Base-by-base conservation (phyloP, 306 rosid genomes). In the Cicer chorassanicum region DNA sequence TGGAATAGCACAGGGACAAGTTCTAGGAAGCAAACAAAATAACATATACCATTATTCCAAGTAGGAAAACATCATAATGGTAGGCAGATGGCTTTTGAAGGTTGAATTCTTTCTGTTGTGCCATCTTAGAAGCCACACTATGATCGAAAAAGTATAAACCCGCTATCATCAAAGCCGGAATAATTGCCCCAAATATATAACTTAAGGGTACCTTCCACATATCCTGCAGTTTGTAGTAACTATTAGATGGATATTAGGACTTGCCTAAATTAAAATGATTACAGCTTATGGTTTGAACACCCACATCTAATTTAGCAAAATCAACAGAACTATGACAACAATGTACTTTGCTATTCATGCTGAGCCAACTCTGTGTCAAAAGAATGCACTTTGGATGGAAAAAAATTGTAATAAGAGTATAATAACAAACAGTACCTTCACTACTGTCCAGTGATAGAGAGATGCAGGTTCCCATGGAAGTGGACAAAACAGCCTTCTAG, bases 101-200 rank as follows among this genome's bases (percentile, higher is more conserved):
- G 83, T 93, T 93, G 65, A 91, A 93, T 78, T 93, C 94, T 86
- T 91, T 87, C 77, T 91, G 97, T 44, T 93, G 98, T 14, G 96
- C 91, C 90, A 93, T 53, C 79, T 93, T 87, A 11, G 98, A 85
- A 62, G 98, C 97, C n/a, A 93, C 98, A 13, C 94, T 82, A 40
- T 93, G 98, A 81, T 93, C 96, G 36, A 93, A 93, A 81, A 91
- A 93, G 87, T 93, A 93, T 62, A 91, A 90, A 56, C 92, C 94
- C 1, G 98, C 91, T 68, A 93, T 87, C 97, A 93, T 93, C 74
- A 87, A 46, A 53, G 98, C 97, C 11, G 97, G 98, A 79, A 93
- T 38, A 55, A 90, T 67, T 44, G 97, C 96, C 11, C 69, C 94
- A 49, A 88, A 72, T 64, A 91, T 82, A 55, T 89, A 91, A 51